phyloP scores from a whole-genome alignment of 2,329 filamentous ascomycete genomes.

The Penicillium sp. region DNA sequence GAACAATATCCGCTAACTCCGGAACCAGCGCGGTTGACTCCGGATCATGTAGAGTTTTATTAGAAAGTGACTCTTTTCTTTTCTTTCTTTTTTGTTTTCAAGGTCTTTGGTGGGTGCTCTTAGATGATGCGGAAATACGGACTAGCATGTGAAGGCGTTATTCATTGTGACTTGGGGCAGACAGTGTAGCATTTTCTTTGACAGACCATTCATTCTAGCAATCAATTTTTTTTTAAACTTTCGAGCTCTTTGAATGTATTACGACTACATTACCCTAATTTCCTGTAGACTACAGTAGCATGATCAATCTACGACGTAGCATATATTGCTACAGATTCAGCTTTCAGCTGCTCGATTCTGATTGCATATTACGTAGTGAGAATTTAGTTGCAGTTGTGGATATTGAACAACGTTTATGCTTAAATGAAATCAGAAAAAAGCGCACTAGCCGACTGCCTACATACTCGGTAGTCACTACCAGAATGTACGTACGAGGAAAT shows the following conservation, averaged over 20 bases:
- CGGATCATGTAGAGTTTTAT: slow-evolving; percentile 19
- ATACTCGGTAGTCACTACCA: neutral
- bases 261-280: neutral
- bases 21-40: slow-evolving; percentile 38
- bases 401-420: neutral
- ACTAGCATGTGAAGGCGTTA: neutral
- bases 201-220: too few species aligned
- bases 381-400: neutral
- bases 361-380: neutral
- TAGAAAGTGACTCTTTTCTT: neutral
- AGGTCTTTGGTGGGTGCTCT: neutral
- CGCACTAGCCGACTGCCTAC: neutral
- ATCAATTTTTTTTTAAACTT: too few species aligned
- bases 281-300: neutral
- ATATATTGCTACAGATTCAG: neutral
- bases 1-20: slow-evolving; percentile 39
- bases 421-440: neutral
- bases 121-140: neutral
- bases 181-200: neutral
- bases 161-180: neutral
- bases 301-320: too few species aligned
- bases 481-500: neutral
- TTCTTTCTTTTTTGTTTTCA: neutral
- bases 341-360: neutral
- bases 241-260: neutral